A percentile compares a stretch with the other conserved stretches of the same genome.
These are phyloP conservation scores for Gloeophyllum trabeum DNA, from an alignment of 768 basidiomycete genomes.

Conservation along the genomic window DNA sequence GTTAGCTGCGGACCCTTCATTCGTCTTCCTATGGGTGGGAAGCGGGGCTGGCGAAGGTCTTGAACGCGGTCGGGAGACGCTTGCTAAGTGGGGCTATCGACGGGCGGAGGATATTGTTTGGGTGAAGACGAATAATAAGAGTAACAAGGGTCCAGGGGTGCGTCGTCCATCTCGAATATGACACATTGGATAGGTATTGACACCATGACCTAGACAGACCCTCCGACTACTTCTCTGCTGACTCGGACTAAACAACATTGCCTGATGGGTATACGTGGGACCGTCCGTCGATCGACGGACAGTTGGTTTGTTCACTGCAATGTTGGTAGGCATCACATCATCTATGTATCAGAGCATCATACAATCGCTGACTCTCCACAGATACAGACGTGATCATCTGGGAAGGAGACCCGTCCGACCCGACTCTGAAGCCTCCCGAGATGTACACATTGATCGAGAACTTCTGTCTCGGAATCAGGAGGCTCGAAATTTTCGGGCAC, in stretches of 20 bases:
- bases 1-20: slow-evolving; percentile 84
- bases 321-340: slow-evolving; percentile 49
- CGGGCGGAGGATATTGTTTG: slow-evolving; percentile 98
- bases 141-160: slow-evolving; percentile 68
- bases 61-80: slow-evolving; percentile 82
- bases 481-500: slow-evolving; percentile 83
- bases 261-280: slow-evolving; percentile 94
- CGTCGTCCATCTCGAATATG: slow-evolving; percentile 15
- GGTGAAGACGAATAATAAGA: slow-evolving; percentile 82
- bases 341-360: slow-evolving; percentile 4
- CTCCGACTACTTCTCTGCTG: slow-evolving; percentile 75
- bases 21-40: slow-evolving; percentile 95
- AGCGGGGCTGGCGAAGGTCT: slow-evolving; percentile 83
- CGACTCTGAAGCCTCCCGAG: slow-evolving; percentile 84
- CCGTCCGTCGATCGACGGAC: slow-evolving; percentile 89
- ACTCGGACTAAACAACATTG: slow-evolving; percentile 94
- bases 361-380: slow-evolving; percentile 15
- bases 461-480: slow-evolving; percentile 88
- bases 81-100: slow-evolving; percentile 91
- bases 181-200: slow-evolving; percentile 6
- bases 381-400: slow-evolving; percentile 96
- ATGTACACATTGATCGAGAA: slow-evolving; percentile 95
- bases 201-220: slow-evolving; percentile 73
- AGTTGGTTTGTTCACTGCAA: slow-evolving; percentile 98
- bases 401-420: slow-evolving; percentile 84